These are phyloP conservation scores for Corymbia citriodora DNA, from an alignment of 441 rosid species.

Conservation along the genomic window DNA sequence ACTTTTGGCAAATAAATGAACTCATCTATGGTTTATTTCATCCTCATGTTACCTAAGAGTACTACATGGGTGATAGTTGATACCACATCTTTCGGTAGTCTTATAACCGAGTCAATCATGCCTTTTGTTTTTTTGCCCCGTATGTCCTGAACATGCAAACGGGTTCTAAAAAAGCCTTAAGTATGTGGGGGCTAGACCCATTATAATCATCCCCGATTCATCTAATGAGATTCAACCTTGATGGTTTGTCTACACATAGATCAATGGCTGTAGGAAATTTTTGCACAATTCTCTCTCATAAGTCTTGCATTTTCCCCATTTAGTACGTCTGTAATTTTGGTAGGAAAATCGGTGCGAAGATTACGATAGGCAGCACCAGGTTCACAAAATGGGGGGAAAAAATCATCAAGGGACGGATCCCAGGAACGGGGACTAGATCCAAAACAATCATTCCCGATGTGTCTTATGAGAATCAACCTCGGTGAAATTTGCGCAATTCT, in stretches of 20 bases:
- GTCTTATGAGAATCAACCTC: background rate
- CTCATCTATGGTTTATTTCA: background rate
- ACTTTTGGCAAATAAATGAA: background rate
- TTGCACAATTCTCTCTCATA: no score
- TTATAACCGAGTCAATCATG: background rate
- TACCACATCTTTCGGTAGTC: background rate
- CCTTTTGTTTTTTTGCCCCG: background rate
- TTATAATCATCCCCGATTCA: background rate
- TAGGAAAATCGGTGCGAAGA: background rate
- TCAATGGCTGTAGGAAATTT: no score
- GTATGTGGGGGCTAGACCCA: background rate
- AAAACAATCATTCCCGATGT: background rate
- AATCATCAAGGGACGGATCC: no score
- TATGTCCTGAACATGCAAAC: background rate
- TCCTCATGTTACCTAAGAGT: background rate
- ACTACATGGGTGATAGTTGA: background rate
- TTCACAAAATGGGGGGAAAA: conserved; percentile 45
- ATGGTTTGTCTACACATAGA: no score
- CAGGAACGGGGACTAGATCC: background rate
- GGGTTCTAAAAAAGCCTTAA: background rate
- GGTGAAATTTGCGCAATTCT: background rate
- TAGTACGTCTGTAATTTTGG: no score
- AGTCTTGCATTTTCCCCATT: no score
- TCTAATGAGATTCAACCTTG: background rate
- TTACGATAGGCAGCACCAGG: conserved; percentile 55